phyloP scores from a whole-genome alignment of 176 grass and related monocot genomes.

The Juncus effusus region DNA sequence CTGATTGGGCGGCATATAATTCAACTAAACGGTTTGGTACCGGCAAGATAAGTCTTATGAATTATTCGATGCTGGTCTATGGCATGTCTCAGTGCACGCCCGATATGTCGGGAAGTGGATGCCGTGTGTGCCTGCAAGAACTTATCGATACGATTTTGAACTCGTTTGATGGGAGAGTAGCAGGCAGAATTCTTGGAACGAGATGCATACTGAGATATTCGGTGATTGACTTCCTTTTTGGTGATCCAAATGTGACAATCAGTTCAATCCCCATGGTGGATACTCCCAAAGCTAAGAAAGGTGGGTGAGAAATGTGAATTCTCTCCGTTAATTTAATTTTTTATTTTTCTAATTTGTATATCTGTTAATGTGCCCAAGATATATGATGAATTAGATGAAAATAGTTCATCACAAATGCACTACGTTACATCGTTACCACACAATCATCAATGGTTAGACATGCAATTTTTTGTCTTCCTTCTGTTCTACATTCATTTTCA shows the following conservation, averaged over 20 bases:
- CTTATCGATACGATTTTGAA: slow-evolving; percentile 13
- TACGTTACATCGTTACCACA: not conserved
- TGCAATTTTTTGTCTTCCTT: no score
- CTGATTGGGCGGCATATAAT: slow-evolving; percentile 19
- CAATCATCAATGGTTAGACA: no score
- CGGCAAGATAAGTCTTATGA: slow-evolving; percentile 18
- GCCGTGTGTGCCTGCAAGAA: slow-evolving; percentile 21
- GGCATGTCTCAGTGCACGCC: slow-evolving; percentile 44
- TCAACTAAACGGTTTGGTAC: slow-evolving; percentile 28
- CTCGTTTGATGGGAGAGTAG: slow-evolving; percentile 11
- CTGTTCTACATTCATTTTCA: no score
- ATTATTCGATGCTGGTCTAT: slow-evolving; percentile 2
- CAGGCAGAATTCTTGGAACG: slow-evolving; percentile 21
- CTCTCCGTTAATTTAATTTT: no score
- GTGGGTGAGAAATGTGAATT: no score
- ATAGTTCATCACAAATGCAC: not conserved
- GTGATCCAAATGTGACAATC: not conserved
- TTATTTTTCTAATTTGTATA: no score
- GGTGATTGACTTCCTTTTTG: not conserved
- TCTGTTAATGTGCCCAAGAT: no score
- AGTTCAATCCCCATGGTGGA: not conserved
- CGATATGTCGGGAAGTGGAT: slow-evolving; percentile 31
- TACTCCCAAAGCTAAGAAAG: no score
- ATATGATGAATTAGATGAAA: not conserved
- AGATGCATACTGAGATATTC: slow-evolving; percentile 37